Evolutionary conservation across 2,329 filamentous ascomycete genomes (phyloP).

Genomic region (Fragosphaeria purpurea): DNA sequence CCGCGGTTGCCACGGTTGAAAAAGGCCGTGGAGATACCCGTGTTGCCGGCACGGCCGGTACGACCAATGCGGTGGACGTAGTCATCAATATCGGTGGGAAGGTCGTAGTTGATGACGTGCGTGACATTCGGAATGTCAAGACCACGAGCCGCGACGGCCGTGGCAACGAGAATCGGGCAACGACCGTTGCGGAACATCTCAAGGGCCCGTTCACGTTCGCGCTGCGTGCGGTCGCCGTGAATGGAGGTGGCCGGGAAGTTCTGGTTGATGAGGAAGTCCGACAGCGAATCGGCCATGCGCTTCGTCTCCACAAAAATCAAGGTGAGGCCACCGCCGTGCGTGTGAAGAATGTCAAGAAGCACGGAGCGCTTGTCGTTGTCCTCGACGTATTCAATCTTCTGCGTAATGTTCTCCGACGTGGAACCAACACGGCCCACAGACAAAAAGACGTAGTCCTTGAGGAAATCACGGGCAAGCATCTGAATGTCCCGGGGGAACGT

Average conservation of each 20-base stretch:
- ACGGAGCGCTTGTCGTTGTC: conserved; percentile 95
- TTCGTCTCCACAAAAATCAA: conserved; percentile 99
- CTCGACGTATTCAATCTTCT: conserved; percentile 95
- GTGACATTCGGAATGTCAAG: conserved; percentile 93
- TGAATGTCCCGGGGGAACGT: conserved; percentile 99
- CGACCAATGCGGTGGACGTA: conserved; percentile 98
- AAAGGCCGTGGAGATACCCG: conserved; percentile 95
- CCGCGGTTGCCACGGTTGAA: conserved; percentile 99
- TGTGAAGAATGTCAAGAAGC: conserved; percentile 93
- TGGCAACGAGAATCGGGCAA: conserved; percentile 93
- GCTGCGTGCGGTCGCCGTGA: conserved; percentile 96
- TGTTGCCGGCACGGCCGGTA: conserved; percentile 99
- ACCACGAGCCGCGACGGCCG: conserved; percentile 84
- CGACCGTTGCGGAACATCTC: conserved; percentile 96
- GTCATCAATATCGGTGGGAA: conserved; percentile 84
- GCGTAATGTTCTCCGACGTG: conserved; percentile 99
- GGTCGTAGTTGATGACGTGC: conserved; percentile 97
- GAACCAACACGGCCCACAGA: conserved; percentile 98
- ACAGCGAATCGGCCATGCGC: conserved; percentile 96
- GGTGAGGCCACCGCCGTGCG: conserved; percentile 76
- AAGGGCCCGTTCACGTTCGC: conserved; percentile 93
- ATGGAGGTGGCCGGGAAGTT: conserved; percentile 97
- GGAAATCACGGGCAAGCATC: conserved; percentile 96
- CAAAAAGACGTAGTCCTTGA: conserved; percentile 98
- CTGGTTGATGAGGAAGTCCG: conserved; percentile 97